Percentiles rank a stretch among this genome's conserved stretches.
Evolutionary conservation across 139 green algal species (phyloP).

Genomic region (Diplosphaera chodatii): DNA sequence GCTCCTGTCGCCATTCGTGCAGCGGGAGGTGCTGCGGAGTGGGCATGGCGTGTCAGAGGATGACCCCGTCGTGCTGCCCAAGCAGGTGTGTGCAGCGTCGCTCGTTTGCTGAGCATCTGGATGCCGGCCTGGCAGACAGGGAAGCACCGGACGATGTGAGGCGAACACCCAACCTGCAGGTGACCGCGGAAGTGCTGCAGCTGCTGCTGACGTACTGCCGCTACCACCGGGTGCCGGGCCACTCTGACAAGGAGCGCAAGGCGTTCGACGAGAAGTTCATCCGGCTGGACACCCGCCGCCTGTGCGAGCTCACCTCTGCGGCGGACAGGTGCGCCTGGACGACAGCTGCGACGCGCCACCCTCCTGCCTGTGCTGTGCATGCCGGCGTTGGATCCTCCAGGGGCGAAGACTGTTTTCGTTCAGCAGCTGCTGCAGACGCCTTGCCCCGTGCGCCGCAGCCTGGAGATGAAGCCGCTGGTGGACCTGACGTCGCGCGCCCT

Average conservation of each 20-base stretch:
- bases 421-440: no score
- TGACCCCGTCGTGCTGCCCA: conserved; percentile 44
- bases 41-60: conserved; percentile 23
- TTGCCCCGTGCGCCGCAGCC: no score
- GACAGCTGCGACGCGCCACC: no score
- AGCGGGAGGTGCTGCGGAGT: conserved; percentile 39
- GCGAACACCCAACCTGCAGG: no score
- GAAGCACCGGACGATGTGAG: no score
- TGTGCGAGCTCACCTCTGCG: conserved; percentile 67
- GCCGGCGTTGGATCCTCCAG: no score
- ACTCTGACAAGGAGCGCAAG: conserved; percentile 69
- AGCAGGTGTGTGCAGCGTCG: no score
- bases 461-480: conserved; percentile 62
- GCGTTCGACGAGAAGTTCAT: conserved; percentile 68
- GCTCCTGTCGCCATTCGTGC: conserved; percentile 40
- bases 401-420: no score
- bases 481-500: conserved; percentile 57
- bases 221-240: conserved; percentile 43
- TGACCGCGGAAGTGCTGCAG: conserved; percentile 26
- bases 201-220: conserved; percentile 53
- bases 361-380: no score
- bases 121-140: no score
- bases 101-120: no score
- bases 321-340: conserved; percentile 43
- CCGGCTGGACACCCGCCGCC: conserved; percentile 40